These are phyloP conservation scores for Sphaerobolus stellatus DNA, from an alignment of 1,284 basidiomycete genomes.

Conservation along the genomic window DNA sequence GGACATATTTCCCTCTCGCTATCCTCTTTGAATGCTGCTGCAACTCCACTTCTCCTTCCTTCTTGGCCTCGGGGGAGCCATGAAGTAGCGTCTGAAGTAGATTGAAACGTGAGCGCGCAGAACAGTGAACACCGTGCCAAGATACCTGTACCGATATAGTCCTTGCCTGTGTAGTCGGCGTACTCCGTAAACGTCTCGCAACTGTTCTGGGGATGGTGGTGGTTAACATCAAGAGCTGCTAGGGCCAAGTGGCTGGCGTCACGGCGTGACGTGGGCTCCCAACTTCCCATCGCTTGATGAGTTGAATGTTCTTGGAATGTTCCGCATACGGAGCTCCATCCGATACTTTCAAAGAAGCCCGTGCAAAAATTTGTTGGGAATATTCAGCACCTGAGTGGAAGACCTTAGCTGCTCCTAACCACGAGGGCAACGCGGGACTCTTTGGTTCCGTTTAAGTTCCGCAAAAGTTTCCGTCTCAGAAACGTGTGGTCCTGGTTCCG, in stretches of 20 bases:
- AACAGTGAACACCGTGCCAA: background rate
- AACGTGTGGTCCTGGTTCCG: too few relatives aligned
- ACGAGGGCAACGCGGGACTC: background rate
- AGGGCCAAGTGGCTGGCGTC: background rate
- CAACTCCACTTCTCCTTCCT: constrained; percentile 72
- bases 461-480: too few relatives aligned
- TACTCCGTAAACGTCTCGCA: background rate
- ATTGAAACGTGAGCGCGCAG: background rate
- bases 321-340: too few relatives aligned
- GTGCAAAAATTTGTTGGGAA: background rate
- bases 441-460: background rate
- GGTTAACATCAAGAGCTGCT: background rate
- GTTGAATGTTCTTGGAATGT: background rate
- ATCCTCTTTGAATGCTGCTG: constrained; percentile 83
- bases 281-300: background rate
- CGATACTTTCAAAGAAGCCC: background rate
- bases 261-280: background rate
- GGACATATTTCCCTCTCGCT: constrained; percentile 83
- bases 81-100: constrained; percentile 50
- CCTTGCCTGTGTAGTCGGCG: background rate
- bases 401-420: background rate
- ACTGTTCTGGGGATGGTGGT: background rate
- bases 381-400: background rate
- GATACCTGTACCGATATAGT: constrained; percentile 13
- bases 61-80: constrained; percentile 83